Evolutionary conservation across 164 flowering plant genomes (phyloP).

Genomic region (Pachysandra terminalis): DNA sequence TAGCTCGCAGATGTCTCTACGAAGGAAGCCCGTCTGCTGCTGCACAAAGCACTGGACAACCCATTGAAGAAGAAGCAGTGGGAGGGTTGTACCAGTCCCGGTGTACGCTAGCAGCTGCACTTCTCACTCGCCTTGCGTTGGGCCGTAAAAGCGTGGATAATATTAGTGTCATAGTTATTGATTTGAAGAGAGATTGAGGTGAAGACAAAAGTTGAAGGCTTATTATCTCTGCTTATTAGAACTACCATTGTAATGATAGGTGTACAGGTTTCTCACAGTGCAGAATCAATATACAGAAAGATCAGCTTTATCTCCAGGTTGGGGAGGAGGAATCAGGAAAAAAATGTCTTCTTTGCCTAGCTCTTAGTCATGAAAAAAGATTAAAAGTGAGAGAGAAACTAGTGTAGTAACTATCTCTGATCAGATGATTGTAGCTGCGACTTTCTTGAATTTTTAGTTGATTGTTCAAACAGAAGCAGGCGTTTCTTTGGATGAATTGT

Average conservation of each 20-base stretch:
- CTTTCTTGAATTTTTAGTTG: too few relatives aligned
- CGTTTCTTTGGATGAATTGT: too few relatives aligned
- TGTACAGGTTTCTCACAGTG: neutral
- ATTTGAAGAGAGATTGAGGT: slow-evolving; percentile 30
- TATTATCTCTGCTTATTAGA: neutral
- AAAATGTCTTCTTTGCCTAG: too few relatives aligned
- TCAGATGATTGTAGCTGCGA: too few relatives aligned
- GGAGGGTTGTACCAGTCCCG: slow-evolving; percentile 20
- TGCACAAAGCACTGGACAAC: slow-evolving; percentile 5
- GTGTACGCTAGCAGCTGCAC: slow-evolving; percentile 46
- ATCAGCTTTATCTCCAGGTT: too few relatives aligned
- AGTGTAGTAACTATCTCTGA: too few relatives aligned
- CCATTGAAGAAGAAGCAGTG: slow-evolving; percentile 2
- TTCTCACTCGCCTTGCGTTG: slow-evolving; percentile 59
- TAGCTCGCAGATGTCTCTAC: slow-evolving; percentile 37
- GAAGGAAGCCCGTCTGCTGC: slow-evolving; percentile 15
- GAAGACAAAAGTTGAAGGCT: neutral
- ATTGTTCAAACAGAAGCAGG: too few relatives aligned
- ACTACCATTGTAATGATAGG: neutral
- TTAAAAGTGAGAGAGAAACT: too few relatives aligned
- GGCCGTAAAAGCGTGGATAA: slow-evolving; percentile 51
- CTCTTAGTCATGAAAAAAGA: too few relatives aligned
- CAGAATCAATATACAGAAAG: too few relatives aligned
- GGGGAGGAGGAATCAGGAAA: too few relatives aligned
- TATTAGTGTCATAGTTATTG: slow-evolving; percentile 54